These are phyloP conservation scores for Starmerella apis DNA, from an alignment of 805 yeast genomes.

Conservation along the genomic window DNA sequence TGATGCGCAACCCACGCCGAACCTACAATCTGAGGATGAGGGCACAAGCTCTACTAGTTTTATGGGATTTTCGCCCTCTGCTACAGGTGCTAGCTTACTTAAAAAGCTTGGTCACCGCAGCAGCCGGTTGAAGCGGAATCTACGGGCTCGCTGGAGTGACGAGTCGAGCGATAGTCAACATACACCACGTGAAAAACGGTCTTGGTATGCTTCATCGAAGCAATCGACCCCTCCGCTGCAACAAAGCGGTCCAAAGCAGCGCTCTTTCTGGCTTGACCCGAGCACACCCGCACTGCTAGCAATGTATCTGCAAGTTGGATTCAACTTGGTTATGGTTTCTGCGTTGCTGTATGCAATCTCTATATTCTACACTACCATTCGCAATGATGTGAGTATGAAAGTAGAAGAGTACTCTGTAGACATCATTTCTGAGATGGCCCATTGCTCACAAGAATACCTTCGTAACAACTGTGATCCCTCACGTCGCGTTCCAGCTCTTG, in stretches of 20 bases:
- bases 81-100: conserved; percentile 11
- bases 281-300: conserved; percentile 45
- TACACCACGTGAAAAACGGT: neutral
- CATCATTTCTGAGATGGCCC: conserved; percentile 51
- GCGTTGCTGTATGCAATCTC: conserved; percentile 44
- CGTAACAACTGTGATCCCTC: conserved; percentile 57
- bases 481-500: conserved; percentile 67
- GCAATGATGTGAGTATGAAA: conserved; percentile 60
- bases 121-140: conserved; percentile 1
- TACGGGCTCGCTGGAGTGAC: conserved; percentile 3
- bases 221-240: neutral
- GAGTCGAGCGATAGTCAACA: neutral
- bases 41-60: conserved; percentile 13
- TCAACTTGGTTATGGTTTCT: conserved; percentile 46
- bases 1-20: too few relatives aligned
- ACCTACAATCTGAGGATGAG: conserved; percentile 7
- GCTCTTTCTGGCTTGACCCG: conserved; percentile 23
- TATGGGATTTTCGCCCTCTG: conserved; percentile 17
- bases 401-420: conserved; percentile 53
- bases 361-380: conserved; percentile 45
- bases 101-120: conserved; percentile 8
- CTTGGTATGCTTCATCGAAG: neutral
- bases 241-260: neutral
- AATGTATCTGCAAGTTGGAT: conserved; percentile 51
- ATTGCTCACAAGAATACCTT: conserved; percentile 58